Base-by-base conservation (phyloP, 2,329 filamentous ascomycete genomes). In the Aspergillus transmontanensis region DNA sequence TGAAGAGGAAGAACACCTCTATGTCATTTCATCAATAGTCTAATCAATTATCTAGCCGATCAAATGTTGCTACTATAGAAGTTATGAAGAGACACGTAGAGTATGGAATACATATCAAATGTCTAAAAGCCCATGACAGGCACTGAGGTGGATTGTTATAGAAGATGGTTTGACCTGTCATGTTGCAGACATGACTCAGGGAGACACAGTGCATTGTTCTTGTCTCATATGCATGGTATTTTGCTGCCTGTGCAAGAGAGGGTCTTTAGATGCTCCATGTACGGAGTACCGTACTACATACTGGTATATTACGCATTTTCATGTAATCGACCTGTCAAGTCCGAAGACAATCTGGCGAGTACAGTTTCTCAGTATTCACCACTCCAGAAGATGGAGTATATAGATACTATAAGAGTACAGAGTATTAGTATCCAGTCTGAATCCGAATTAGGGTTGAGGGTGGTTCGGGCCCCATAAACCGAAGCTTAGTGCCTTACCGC, bases 401-500 rank as follows among this genome's bases (percentile, higher is more conserved):
- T n/a, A n/a, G 6, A 28, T 28, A 28, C 26, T 28, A 28, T 28
- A 28, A 28, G 26, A 28, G 26, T 28, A 28, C 26, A 10, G 21
- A 48, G 45, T 48, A 48, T 12, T 16, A 26, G 9, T 10, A n/a
- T 43, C 10, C 21, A 50, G 26, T 50, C 16, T 19, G 23, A 51
- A 32, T 51, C 48, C 14, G 7, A 19, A 55, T 55, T 36, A 55
- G 51, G 51, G 51, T 36, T 54, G 51, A 32, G 4, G 30, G 23
- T 36, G 21, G 45, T n/a, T n/a, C 12, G 1, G 30, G 32, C 34
- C 34, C 34, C 51, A 55, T 55, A 55, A 55, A 55, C 14, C 34
- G 32, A 55, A 23, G n/a, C 34, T 55, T 55, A 39, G 51, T 55
- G 46, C 32, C 41, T 36, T 39, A 53, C 61, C 61, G 61, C 61